Base-by-base conservation (phyloP, 1,284 basidiomycete species). In the Ustilago sp. region DNA sequence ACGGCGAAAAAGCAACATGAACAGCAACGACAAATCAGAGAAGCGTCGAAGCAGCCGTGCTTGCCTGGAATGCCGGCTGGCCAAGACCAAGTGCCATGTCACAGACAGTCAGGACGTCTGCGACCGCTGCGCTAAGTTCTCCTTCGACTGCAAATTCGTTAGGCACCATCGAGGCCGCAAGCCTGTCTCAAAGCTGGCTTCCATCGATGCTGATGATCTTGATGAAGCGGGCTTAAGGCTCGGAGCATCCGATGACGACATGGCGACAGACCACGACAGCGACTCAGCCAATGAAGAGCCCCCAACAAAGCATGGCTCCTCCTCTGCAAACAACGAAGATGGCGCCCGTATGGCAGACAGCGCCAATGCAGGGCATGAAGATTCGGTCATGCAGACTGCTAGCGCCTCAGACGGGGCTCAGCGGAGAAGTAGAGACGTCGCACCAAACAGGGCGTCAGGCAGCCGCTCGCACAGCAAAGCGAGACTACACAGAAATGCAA, bases 41-140 rank as follows among this genome's bases (percentile, higher is more conserved):
- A 71, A 71, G 59, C 67, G 68, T 6, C 48, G 74, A 8, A 71
- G 68, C 60, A 76, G 74, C 39, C 59, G 74, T 13, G 74, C 74
- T 11, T 77, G 74, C 28, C 63, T 73, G 35, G 74, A 77, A 38
- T 77, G 75, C 53, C 67, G 75, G 2, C 56, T 74, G 11, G 71
- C 75, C 9, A 77, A 77, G 68, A 73, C 70, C 8, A 77, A 77
- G 28, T 73, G 75, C 54, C 63, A 67, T n/a, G 63, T 74, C 17
- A 67, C 67, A 3, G 67, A 63, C 35, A 66, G 50, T 32, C 56
- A 68, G 57, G 63, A 67, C 45, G 51, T 70, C 3, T 77, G 75
- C 65, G 63, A 74, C n/a, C 60, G 75, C 9, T 77, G 75, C 31
- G 71, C 63, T 41, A 70, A 74, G 55, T 73, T 77, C 47, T 64